Percentiles rank a stretch among this genome's conserved stretches.
These are phyloP conservation scores for Dryadomyces sulphureus DNA, from an alignment of 2,329 filamentous ascomycete genomes.

Conservation along the genomic window DNA sequence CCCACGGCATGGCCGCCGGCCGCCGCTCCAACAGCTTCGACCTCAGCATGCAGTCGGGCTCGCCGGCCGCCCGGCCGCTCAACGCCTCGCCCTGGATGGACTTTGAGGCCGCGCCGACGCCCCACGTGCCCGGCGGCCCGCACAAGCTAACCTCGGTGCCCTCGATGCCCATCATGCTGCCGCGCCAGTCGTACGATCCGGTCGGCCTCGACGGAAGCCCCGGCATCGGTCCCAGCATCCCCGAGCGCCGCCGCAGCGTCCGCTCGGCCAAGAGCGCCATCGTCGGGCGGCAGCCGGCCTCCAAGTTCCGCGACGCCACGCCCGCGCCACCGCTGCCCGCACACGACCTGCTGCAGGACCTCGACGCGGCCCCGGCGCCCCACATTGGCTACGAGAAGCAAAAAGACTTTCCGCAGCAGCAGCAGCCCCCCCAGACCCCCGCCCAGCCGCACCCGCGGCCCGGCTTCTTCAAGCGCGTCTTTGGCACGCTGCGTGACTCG, in stretches of 20 bases:
- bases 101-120: conserved; percentile 69
- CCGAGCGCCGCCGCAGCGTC: conserved; percentile 41
- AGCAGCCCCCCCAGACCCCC: background rate
- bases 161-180: conserved; percentile 20
- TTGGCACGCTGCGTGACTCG: conserved; percentile 54
- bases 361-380: conserved; percentile 42
- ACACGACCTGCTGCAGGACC: too few relatives aligned
- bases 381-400: conserved; percentile 44
- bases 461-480: conserved; percentile 88
- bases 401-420: conserved; percentile 27
- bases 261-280: conserved; percentile 39
- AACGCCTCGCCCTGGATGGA: conserved; percentile 26
- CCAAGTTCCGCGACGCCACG: conserved; percentile 16
- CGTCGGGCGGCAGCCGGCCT: conserved; percentile 17
- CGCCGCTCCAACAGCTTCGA: conserved; percentile 63
- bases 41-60: conserved; percentile 31
- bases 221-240: conserved; percentile 15
- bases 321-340: conserved; percentile 10
- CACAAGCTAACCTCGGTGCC: conserved; percentile 28
- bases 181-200: conserved; percentile 18
- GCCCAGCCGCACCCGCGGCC: conserved; percentile 24
- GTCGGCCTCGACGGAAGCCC: conserved; percentile 23
- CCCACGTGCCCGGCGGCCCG: conserved; percentile 69
- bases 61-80: too few relatives aligned
- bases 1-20: conserved; percentile 24